phyloP scores from a whole-genome alignment of 2,329 filamentous ascomycete species.

The Calcarisporium arbuscula region DNA sequence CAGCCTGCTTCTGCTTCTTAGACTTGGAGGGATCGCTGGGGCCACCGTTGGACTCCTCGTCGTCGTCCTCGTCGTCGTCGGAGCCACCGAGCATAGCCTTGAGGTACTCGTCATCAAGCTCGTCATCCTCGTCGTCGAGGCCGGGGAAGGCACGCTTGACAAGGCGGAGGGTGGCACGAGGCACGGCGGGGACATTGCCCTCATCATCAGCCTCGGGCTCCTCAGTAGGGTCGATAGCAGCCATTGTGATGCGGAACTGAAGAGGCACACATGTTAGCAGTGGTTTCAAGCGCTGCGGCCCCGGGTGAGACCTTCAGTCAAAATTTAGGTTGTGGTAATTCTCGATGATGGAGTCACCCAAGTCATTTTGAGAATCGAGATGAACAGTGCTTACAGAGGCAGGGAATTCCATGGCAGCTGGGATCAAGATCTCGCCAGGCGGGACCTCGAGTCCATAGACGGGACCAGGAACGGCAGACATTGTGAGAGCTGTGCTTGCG shows the following conservation, averaged over 20 bases:
- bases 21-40: constrained; percentile 87
- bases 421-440: constrained; percentile 74
- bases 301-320: no score
- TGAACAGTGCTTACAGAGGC: constrained; percentile 62
- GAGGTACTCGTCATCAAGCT: constrained; percentile 62
- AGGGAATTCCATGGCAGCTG: constrained; percentile 71
- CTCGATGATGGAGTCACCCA: no score
- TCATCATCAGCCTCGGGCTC: constrained; percentile 59
- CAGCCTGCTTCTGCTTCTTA: constrained; percentile 77
- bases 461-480: constrained; percentile 62
- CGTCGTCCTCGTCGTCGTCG: constrained; percentile 49
- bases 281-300: not conserved
- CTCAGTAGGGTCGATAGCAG: constrained; percentile 87
- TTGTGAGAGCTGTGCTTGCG: constrained; percentile 25
- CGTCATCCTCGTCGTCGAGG: constrained; percentile 53
- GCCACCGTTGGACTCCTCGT: constrained; percentile 70
- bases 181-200: constrained; percentile 53
- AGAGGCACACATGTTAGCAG: constrained; percentile 21
- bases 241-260: constrained; percentile 97
- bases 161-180: constrained; percentile 85
- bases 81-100: constrained; percentile 45
- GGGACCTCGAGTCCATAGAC: constrained; percentile 92
- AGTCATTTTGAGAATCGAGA: no score
- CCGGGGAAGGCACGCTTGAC: constrained; percentile 63
- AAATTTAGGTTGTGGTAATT: no score